These are phyloP conservation scores for Neurospora crassa DNA, from an alignment of 2,329 filamentous ascomycete genomes.

Conservation along the genomic window DNA sequence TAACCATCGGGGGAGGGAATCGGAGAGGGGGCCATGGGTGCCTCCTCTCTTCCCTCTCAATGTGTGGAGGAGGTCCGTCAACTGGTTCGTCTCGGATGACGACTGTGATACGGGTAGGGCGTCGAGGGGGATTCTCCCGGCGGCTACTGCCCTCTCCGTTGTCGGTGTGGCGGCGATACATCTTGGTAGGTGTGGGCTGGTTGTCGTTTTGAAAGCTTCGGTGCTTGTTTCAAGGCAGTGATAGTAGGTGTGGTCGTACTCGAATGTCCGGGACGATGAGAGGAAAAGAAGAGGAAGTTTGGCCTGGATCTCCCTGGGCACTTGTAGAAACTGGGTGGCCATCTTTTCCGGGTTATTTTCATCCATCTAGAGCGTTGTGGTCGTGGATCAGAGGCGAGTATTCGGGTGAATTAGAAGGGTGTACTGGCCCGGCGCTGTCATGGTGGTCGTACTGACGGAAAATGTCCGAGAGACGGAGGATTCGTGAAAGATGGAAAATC, in stretches of 20 bases:
- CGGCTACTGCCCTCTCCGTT: background rate
- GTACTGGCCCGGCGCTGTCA: background rate
- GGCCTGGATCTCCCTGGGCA: background rate
- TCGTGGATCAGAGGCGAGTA: background rate
- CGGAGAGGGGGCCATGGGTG: background rate
- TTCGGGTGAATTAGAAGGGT: background rate
- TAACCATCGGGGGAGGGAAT: background rate
- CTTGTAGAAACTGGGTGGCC: background rate
- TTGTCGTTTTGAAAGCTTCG: background rate
- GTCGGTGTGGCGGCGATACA: background rate
- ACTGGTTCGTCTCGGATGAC: background rate
- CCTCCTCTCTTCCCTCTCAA: background rate
- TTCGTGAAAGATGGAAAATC: background rate
- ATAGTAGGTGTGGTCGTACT: background rate
- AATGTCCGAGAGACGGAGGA: background rate
- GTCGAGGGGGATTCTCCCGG: background rate
- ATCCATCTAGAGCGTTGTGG: background rate
- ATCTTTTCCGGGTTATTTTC: background rate
- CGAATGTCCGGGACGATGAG: background rate
- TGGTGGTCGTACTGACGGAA: background rate
- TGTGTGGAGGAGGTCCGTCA: background rate
- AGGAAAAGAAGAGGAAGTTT: background rate
- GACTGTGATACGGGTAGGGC: background rate
- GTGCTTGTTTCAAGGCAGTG: background rate
- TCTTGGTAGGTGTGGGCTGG: background rate